Evolutionary conservation across 768 basidiomycete species (phyloP).

Genomic region (Tephrocybe rancida): DNA sequence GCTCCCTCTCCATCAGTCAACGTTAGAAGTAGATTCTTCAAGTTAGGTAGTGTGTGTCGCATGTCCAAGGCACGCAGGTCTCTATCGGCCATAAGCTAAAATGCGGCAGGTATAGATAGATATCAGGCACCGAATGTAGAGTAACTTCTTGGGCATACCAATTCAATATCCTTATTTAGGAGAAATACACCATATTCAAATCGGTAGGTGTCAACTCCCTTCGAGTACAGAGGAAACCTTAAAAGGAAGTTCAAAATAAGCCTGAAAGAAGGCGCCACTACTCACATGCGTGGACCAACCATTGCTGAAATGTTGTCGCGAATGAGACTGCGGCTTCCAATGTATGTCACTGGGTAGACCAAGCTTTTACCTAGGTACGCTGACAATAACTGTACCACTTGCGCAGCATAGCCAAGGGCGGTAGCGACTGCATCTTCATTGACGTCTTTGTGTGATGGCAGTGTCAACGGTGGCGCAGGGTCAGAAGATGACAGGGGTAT

Average conservation of each 20-base stretch:
- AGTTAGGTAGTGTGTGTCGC: conserved; percentile 94
- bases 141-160: conserved; percentile 50
- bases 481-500: conserved; percentile 76
- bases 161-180: conserved; percentile 95
- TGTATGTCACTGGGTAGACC: conserved; percentile 87
- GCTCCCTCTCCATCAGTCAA: conserved; percentile 71
- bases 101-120: conserved; percentile 5
- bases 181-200: conserved; percentile 98
- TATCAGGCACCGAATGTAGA: conserved; percentile 11
- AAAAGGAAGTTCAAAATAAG: conserved; percentile 8
- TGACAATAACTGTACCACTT: conserved; percentile 82
- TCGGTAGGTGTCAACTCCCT: conserved; percentile 93
- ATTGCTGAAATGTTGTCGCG: conserved; percentile 93
- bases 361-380: conserved; percentile 75
- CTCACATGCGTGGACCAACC: conserved; percentile 93
- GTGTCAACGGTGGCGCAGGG: conserved; percentile 79
- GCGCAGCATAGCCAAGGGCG: conserved; percentile 88
- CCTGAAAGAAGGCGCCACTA: conserved; percentile 14
- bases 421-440: conserved; percentile 89
- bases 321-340: conserved; percentile 90
- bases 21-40: conserved; percentile 91
- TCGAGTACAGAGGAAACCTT: conserved; percentile 95
- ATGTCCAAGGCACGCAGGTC: conserved; percentile 89
- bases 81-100: conserved; percentile 89
- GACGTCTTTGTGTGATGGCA: conserved; percentile 67